Conservation (phyloP, 345 rosid genomes). For the Turnera subulata region DNA sequence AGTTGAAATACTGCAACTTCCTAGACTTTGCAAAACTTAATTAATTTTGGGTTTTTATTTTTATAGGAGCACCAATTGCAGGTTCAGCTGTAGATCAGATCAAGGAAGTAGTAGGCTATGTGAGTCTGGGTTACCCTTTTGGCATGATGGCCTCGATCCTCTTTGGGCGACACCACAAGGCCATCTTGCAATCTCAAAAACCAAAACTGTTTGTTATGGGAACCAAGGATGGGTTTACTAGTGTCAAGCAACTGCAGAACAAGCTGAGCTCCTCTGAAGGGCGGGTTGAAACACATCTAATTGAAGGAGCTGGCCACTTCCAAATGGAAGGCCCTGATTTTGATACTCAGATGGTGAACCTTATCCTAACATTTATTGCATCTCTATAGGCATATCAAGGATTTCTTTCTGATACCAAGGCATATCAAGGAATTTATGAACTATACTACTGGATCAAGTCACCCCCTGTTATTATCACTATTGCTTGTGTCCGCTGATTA, state of each 20-base stretch:
- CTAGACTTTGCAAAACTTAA: background rate
- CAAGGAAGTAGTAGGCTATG: slow-evolving; percentile 68
- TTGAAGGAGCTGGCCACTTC: slow-evolving; percentile 86
- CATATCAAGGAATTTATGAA: too few relatives aligned
- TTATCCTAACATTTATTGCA: slow-evolving; percentile 51
- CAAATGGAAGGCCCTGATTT: slow-evolving; percentile 91
- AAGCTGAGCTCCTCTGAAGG: slow-evolving; percentile 71
- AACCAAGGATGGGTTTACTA: slow-evolving; percentile 86
- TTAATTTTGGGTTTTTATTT: background rate
- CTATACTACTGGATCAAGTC: background rate
- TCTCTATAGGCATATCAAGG: slow-evolving; percentile 30
- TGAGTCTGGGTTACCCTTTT: slow-evolving; percentile 88
- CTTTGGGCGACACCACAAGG: slow-evolving; percentile 83
- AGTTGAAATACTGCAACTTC: too few relatives aligned
- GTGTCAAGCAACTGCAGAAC: slow-evolving; percentile 74
- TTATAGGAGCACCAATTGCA: slow-evolving; percentile 86
- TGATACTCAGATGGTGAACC: slow-evolving; percentile 72
- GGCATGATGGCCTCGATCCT: slow-evolving; percentile 77
- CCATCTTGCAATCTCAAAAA: slow-evolving; percentile 62
- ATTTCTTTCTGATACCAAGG: too few relatives aligned
- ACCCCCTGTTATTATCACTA: too few relatives aligned
- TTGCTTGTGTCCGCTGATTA: too few relatives aligned
- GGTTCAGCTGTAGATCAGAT: slow-evolving; percentile 87
- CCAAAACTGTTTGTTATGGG: slow-evolving; percentile 97
- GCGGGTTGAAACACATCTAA: slow-evolving; percentile 59